Evolutionary conservation across 2,329 filamentous ascomycete genomes (phyloP), one percentile per base, ranked within the genome.

Genomic region (Cladosporium phlei): DNA sequence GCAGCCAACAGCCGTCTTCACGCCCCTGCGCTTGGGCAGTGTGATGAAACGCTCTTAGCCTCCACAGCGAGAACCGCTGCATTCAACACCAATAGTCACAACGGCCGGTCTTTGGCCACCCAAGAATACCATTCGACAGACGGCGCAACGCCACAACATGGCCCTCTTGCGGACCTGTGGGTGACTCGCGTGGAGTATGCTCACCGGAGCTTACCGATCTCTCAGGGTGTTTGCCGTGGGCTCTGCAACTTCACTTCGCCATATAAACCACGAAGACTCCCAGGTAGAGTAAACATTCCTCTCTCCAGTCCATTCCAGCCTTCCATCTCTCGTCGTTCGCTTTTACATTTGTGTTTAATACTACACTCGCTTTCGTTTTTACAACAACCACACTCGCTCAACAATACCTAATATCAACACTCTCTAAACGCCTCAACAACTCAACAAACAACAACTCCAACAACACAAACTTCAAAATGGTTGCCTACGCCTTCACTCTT

Each of bases 401-500:
- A 8, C 28, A 42, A 42, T 22, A 21, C 35, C n/a, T 30, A 30
- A 12, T 10, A 16, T 38, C 38, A 30, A 19, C 17, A n/a, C 27
- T 12, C 12, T 12, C 19, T 17, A 22, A 30, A 19, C 14, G 20
- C 33, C 14, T 16, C 24, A 43, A 12, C 29, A 34, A 43, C 39
- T 25, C 29, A 21, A 32, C 29, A 7, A 24, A 17, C 14, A 32
- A 32, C 29, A 7, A 24, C n/a, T 11, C 21, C 19, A 45, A 29
- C 33, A 20, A 37, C 22, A 33, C 16, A 30, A 22, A n/a, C 24
- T 29, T 37, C 42, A 45, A 19, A 45, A 45, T 45, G 42, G 42
- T 45, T n/a, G 28, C 28, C 42, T 35, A 45, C 30, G 42, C 42
- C 12, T 35, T 28, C 22, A 37, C 42, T 45, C n/a, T 45, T 25